phyloP scores from a whole-genome alignment of 768 basidiomycete genomes.

The Tylopilus cervinicoccineus region DNA sequence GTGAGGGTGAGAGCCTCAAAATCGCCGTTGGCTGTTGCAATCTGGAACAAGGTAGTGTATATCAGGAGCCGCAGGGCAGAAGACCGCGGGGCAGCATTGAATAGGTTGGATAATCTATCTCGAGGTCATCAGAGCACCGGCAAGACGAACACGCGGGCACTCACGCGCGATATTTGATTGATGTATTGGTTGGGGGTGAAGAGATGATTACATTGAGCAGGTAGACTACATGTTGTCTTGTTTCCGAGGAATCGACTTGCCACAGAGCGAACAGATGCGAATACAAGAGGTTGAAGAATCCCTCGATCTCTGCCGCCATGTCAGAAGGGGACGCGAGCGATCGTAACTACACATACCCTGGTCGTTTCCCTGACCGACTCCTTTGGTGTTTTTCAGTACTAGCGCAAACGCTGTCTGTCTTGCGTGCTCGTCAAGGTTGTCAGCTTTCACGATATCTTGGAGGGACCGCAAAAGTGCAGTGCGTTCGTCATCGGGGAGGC shows the following conservation, averaged over 20 bases:
- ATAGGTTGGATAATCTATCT: constrained; percentile 71
- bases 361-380: constrained; percentile 73
- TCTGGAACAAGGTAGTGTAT: constrained; percentile 56
- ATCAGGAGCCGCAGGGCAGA: constrained; percentile 64
- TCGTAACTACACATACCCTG: constrained; percentile 48
- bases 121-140: constrained; percentile 3
- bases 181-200: constrained; percentile 47
- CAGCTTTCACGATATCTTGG: constrained; percentile 51
- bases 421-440: constrained; percentile 51
- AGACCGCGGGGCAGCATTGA: constrained; percentile 67
- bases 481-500: constrained; percentile 66
- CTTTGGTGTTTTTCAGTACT: constrained; percentile 58
- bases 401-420: constrained; percentile 54
- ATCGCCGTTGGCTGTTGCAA: constrained; percentile 59
- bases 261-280: constrained; percentile 67
- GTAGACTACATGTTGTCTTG: constrained; percentile 44
- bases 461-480: constrained; percentile 60
- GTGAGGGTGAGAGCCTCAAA: constrained; percentile 58
- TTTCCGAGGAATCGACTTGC: constrained; percentile 50
- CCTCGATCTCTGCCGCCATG: constrained; percentile 62
- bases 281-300: constrained; percentile 82
- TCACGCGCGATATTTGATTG: constrained; percentile 75
- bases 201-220: constrained; percentile 55
- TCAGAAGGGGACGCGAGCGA: constrained; percentile 3
- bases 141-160: background rate